Evolutionary conservation across 169 alveolate genomes (phyloP), one percentile per base, ranked within the genome.

Genomic region (Haemoproteus tartakovskyi): DNA sequence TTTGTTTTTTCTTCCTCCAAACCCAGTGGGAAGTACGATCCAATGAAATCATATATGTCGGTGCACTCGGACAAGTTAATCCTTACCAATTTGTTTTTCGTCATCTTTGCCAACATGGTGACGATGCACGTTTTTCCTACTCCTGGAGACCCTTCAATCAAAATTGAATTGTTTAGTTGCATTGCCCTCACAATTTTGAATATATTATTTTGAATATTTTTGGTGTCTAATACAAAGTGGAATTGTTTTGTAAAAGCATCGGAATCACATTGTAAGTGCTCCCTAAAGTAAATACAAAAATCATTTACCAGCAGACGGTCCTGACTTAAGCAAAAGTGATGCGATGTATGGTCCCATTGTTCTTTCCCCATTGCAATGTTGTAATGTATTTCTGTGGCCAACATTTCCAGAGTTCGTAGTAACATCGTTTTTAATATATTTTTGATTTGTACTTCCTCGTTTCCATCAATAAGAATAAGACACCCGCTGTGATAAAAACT

Each of bases 101-200:
- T 82, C 24, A 87, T 52, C 48, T 87, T 87, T 4, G 98, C 98
- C 57, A 97, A 63, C 50, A 94, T 89, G 43, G 92, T 94, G 9
- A 98, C 92, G 2, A 94, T 89, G 33, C 98, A 93, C 2, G 99
- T 97, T 86, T 98, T 98, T 11, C 99, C 99, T 12, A 97, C 98
- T 14, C 99, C 99, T 2, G 99, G 99, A 9, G 98, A 96, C 4
- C 99, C 99, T 86, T 96, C 99, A 9, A 98, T 90, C 43, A 98
- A 88, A 38, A 98, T 95, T 2, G 99, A 96, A 43, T 94, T 90
- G 19, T 81, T 81, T 24, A 95, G 82, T 60, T 87, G 84, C 92
- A 96, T 64, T 9, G 97, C 98, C 29, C 98, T 89, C 11, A 95
- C 80, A 26, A 95, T 90, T 67, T 95, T 89, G 38, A 93, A 90